Base-by-base conservation (phyloP, 1,139 yeast species). In the Yamadazyma sp. region DNA sequence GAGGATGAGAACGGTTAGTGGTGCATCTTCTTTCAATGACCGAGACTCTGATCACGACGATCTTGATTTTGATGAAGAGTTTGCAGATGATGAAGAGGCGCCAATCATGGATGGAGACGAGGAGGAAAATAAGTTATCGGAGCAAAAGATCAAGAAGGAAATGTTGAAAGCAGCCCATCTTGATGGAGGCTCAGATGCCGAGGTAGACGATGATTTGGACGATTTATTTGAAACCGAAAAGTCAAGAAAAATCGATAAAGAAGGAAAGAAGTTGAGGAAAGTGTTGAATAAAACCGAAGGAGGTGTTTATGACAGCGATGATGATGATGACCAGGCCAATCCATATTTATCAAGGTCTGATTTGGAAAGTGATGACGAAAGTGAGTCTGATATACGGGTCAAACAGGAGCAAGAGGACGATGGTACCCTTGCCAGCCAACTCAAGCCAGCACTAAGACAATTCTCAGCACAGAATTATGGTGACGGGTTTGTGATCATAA, bases 41-140 rank as follows among this genome's bases (percentile, higher is more conserved):
- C 64, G 82, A 46, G 88, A 82, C 50, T 83, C 88, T 8, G 96
- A 88, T 46, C 90, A 86, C 48, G 97, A 90, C 50, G 97, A 90
- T 56, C 67, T 90, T 50, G 98, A 92, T 65, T 94, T 76, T 54
- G 97, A 92, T 50, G 98, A 92, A 58, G 97, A 90, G 58, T 92
- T 92, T 63, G 97, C 95, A 16, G 98, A 92, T 61, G 98, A 92
- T 60, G 98, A 92, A 64, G 98, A 92, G 60, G 97, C 97, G 1
- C 98, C 98, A 21, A 86, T 90, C 43, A 82, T 92, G 76, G 98
- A 92, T 55, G 97, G 97, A 36, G 89, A 90, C 41, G 98, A 92
- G 56, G 95, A 88, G 54, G 98, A 92, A 56, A 86, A 88, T 57
- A 89, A 86, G 58, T 86, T 89, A 50, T 86, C 90, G 29, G 97